These are phyloP conservation scores for Mycosphaerelloides madeirae DNA, from an alignment of 2,329 filamentous ascomycete genomes.

Conservation along the genomic window DNA sequence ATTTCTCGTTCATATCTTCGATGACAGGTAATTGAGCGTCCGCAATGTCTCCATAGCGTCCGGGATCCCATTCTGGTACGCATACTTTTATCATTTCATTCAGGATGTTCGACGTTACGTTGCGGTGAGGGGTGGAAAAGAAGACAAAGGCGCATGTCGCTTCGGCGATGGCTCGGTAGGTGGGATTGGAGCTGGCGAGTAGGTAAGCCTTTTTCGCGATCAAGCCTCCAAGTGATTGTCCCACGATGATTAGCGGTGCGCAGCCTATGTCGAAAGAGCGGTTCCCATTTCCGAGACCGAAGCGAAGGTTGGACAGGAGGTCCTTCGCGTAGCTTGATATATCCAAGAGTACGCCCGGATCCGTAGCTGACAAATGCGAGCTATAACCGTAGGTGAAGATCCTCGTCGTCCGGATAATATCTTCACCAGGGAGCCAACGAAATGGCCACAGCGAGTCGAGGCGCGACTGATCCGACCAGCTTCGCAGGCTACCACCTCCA, in stretches of 20 bases:
- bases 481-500: neutral
- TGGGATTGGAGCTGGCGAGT: neutral
- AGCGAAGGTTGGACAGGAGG: neutral
- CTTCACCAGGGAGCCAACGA: neutral
- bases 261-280: neutral
- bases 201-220: neutral
- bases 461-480: neutral
- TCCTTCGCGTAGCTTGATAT: neutral
- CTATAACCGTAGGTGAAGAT: neutral
- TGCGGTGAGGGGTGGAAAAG: neutral
- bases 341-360: neutral
- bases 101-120: neutral
- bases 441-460: neutral
- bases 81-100: neutral
- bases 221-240: neutral
- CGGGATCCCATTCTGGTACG: neutral
- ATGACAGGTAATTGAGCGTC: neutral
- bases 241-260: neutral
- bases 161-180: neutral
- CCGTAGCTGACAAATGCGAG: neutral
- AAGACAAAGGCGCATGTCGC: neutral
- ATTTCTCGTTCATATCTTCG: neutral
- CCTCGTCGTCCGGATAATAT: neutral
- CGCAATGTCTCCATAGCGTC: neutral
- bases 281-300: neutral